Evolutionary conservation across 2,329 filamentous ascomycete species (phyloP).

Genomic region (Fusarium incarnatum): DNA sequence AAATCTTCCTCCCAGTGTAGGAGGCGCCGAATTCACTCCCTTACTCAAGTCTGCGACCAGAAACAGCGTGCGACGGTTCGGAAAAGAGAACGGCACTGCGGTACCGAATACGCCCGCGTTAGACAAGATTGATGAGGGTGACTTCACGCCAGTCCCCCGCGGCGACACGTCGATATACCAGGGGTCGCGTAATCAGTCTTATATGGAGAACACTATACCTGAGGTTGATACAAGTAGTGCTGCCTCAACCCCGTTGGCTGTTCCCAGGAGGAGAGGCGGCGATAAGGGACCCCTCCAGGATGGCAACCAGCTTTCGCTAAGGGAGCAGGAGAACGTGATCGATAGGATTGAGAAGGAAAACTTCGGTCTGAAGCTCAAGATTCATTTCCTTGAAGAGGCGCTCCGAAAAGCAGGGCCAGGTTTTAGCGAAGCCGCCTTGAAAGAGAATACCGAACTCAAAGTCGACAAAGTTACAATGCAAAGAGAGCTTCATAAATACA

Average conservation of each 20-base stretch:
- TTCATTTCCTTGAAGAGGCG: slow-evolving; percentile 94
- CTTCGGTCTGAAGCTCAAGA: slow-evolving; percentile 95
- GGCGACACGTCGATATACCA: slow-evolving; percentile 79
- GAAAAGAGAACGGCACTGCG: slow-evolving; percentile 70
- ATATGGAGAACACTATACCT: slow-evolving; percentile 77
- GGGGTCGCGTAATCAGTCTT: slow-evolving; percentile 72
- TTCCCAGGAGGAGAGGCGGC: slow-evolving; percentile 71
- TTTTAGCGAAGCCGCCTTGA: slow-evolving; percentile 87
- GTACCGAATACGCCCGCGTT: slow-evolving; percentile 76
- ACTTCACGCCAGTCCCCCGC: slow-evolving; percentile 79
- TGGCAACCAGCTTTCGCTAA: slow-evolving; percentile 89
- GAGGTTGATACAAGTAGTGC: slow-evolving; percentile 82
- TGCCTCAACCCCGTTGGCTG: slow-evolving; percentile 83
- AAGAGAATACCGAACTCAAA: slow-evolving; percentile 96
- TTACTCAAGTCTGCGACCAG: slow-evolving; percentile 83
- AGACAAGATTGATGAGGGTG: slow-evolving; percentile 74
- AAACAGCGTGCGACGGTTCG: slow-evolving; percentile 75
- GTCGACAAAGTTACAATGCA: slow-evolving; percentile 92
- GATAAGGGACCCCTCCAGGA: slow-evolving; percentile 79
- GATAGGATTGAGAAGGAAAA: slow-evolving; percentile 99
- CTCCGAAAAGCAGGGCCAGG: slow-evolving; percentile 88
- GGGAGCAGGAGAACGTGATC: slow-evolving; percentile 95
- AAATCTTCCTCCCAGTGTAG: slow-evolving; percentile 74
- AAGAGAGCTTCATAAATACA: slow-evolving; percentile 85
- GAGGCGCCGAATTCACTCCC: slow-evolving; percentile 89